A percentile compares a stretch with the other conserved stretches of the same genome.
Conservation (phyloP, 1,284 basidiomycete species). For the Phenoliferia sp. region DNA sequence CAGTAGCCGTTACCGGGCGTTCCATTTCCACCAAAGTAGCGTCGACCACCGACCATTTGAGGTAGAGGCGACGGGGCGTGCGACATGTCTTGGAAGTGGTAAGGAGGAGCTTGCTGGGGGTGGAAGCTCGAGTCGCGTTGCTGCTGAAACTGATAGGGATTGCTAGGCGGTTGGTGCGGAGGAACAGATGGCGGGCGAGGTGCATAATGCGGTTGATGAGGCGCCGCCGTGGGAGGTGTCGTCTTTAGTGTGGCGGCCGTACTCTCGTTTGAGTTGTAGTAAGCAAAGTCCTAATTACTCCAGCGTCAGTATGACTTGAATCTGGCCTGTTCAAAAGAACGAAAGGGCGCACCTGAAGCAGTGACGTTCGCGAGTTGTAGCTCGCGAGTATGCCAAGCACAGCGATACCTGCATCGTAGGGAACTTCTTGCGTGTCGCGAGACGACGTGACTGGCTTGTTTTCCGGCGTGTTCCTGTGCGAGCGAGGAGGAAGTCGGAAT, state of each 20-base stretch:
- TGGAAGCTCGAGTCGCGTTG: background rate
- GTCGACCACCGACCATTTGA: background rate
- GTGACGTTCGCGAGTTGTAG: constrained; percentile 78
- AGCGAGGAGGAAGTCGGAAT: constrained; percentile 11
- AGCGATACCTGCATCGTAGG: constrained; percentile 88
- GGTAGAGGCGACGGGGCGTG: background rate
- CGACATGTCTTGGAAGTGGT: background rate
- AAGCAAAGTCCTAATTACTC: background rate
- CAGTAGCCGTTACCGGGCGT: background rate
- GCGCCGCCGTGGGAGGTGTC: background rate
- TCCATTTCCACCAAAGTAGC: background rate
- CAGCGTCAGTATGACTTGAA: background rate
- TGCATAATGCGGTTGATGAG: background rate
- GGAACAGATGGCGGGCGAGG: background rate
- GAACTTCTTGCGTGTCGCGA: constrained; percentile 80
- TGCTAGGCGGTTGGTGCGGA: background rate
- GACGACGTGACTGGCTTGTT: constrained; percentile 94
- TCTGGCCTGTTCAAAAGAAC: background rate
- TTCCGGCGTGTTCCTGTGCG: constrained; percentile 80
- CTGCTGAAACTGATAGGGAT: background rate
- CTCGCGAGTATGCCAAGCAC: constrained; percentile 90
- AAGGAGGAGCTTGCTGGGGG: background rate
- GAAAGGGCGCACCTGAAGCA: constrained; percentile 59
- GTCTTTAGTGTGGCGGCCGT: background rate
- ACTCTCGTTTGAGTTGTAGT: background rate